Base-by-base conservation (phyloP, 129 eudicot species). In the Oenanthe sinensis region DNA sequence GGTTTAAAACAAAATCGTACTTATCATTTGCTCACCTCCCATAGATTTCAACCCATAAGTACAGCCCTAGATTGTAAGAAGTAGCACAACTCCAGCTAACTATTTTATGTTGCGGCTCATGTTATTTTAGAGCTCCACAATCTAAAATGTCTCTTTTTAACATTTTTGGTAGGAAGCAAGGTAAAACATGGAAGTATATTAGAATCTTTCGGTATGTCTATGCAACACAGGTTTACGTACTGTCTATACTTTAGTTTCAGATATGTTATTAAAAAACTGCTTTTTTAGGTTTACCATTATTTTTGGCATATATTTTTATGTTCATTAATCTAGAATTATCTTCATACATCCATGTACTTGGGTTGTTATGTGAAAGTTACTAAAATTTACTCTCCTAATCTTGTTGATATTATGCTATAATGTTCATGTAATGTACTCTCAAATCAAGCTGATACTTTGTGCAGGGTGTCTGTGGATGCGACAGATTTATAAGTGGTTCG, bases 381-480 rank as follows among this genome's bases (percentile, higher is more conserved):
- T 28, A 30, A 30, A 14, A 30, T 28, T 30, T 67, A 26, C 8
- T 26, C 1, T 30, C 22, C 43, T 11, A 6, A 30, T 42, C 40
- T 67, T 67, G 72, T 67, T 67, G 10, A 12, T 30, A 2, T 5
- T 30, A 67, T 6, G 68, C 42, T 67, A 67, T 67, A 15, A 67
- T 14, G 20, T 65, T 65, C 42, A 30, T 65, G 1, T 5, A 8
- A 28, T 65, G 71, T 28, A 26, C 30, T 26, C 71, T 30, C 2
- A 67, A 28, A 33, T 30, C 30, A 24, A n/a, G 68, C 68, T n/a
- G 68, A 24, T 68, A 33, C 67, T 60, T 39, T 54, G 47, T 84
- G 83, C 93, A 90, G 93, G 97, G 97, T 49, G 89, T 92, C 33
- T 92, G 96, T 78, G 97, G 97, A 72, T 92, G 97, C 75, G 97